A percentile compares a stretch with the other conserved stretches of the same genome.
Conservation (phyloP, 768 basidiomycete species). For the Russula griseocarnosa region DNA sequence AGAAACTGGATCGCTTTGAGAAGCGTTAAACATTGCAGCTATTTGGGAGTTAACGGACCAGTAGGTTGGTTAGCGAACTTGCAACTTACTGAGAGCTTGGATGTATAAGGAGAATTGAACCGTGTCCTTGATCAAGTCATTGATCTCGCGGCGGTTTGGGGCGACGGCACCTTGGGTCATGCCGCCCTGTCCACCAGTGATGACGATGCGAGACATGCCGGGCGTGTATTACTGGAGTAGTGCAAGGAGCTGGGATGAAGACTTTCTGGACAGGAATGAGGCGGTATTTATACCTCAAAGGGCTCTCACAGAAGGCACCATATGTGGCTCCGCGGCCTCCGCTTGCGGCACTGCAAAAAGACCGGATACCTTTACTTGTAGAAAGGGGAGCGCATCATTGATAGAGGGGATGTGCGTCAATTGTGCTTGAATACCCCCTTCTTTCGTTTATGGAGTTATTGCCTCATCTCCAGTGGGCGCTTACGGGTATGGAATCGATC, state of each 20-base stretch:
- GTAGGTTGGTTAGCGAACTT: background rate
- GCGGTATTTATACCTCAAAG: background rate
- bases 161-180: background rate
- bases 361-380: background rate
- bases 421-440: background rate
- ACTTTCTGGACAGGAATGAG: background rate
- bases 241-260: background rate
- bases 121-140: constrained; percentile 36
- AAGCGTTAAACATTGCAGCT: constrained; percentile 35
- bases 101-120: constrained; percentile 49
- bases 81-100: constrained; percentile 44
- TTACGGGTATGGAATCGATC: background rate
- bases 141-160: constrained; percentile 21
- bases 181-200: constrained; percentile 8
- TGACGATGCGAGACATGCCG: constrained; percentile 16
- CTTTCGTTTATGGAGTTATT: background rate
- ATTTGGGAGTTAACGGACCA: background rate
- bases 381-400: background rate
- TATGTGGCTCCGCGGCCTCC: background rate
- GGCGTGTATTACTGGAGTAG: background rate
- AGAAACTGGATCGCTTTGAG: constrained; percentile 37
- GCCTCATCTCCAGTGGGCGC: background rate
- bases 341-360: background rate
- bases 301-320: background rate
- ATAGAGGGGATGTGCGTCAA: background rate